Conservation (phyloP, 2,329 filamentous ascomycete species). For the Beauveria australis region DNA sequence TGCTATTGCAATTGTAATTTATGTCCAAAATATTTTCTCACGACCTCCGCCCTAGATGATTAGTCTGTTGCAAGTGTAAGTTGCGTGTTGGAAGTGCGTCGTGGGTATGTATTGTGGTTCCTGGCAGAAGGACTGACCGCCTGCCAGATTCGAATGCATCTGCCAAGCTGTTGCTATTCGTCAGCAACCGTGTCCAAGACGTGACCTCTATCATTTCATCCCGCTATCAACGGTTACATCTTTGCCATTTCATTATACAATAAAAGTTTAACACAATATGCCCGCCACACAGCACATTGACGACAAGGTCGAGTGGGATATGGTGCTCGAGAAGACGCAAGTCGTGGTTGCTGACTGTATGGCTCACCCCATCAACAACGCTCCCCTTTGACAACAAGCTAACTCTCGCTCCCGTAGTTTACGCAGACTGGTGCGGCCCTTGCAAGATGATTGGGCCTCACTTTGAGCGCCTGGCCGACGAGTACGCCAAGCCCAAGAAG, state of each 20-base stretch:
- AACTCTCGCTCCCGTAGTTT: constrained; percentile 50
- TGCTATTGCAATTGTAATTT: too few species aligned
- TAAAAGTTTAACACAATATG: neutral
- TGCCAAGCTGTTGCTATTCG: neutral
- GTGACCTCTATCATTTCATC: neutral
- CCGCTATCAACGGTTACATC: neutral
- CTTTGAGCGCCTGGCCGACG: constrained; percentile 74
- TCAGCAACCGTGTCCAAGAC: constrained; percentile 9
- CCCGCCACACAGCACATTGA: neutral
- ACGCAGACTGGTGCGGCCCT: constrained; percentile 90
- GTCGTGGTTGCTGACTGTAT: constrained; percentile 12
- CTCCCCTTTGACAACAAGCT: constrained; percentile 12
- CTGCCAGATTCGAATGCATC: neutral
- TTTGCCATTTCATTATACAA: neutral
- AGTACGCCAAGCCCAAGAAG: constrained; percentile 70
- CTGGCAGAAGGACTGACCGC: constrained; percentile 6
- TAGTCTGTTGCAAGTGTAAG: neutral
- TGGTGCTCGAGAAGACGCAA: constrained; percentile 9
- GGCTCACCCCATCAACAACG: neutral
- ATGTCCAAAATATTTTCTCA: too few species aligned
- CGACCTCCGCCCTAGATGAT: too few species aligned
- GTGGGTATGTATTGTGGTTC: neutral
- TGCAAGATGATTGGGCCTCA: constrained; percentile 88
- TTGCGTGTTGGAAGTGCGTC: neutral
- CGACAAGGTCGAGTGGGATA: constrained; percentile 9